phyloP scores from a whole-genome alignment of 2,329 filamentous ascomycete genomes.

The Xylaria sp. region DNA sequence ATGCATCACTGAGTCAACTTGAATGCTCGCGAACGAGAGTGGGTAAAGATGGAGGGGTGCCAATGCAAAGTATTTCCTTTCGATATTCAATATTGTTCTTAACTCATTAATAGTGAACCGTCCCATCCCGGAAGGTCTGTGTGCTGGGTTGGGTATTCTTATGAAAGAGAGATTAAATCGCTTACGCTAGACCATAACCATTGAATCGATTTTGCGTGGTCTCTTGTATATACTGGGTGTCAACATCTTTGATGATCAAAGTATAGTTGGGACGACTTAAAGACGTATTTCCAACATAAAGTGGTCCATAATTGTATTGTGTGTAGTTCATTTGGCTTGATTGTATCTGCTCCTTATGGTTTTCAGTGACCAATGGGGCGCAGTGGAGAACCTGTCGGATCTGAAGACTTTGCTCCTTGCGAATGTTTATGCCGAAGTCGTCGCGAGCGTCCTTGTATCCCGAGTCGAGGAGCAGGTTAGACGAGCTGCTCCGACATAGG shows the following conservation, averaged over 20 bases:
- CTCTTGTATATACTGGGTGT: background rate
- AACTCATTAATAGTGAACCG: too few relatives aligned
- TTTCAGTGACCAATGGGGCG: constrained; percentile 8
- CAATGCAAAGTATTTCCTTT: too few relatives aligned
- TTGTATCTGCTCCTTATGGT: background rate
- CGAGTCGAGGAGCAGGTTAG: constrained; percentile 9
- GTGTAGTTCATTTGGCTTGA: background rate
- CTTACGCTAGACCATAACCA: too few relatives aligned
- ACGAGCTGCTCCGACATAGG: background rate
- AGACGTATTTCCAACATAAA: too few relatives aligned
- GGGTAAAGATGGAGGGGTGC: too few relatives aligned
- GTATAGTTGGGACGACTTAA: background rate
- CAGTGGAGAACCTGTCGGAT: constrained; percentile 8
- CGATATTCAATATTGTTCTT: too few relatives aligned
- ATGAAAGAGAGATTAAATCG: too few relatives aligned
- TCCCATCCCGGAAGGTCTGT: too few relatives aligned
- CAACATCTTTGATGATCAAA: background rate
- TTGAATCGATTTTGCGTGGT: too few relatives aligned
- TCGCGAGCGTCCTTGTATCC: constrained; percentile 2
- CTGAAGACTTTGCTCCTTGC: background rate
- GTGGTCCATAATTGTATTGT: constrained; percentile 1
- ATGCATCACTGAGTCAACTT: too few relatives aligned
- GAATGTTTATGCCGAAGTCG: constrained; percentile 9
- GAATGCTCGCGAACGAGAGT: too few relatives aligned
- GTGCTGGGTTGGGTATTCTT: too few relatives aligned